Conservation (phyloP, 2,329 filamentous ascomycete genomes). For the Pseudogymnoascus pannorum region DNA sequence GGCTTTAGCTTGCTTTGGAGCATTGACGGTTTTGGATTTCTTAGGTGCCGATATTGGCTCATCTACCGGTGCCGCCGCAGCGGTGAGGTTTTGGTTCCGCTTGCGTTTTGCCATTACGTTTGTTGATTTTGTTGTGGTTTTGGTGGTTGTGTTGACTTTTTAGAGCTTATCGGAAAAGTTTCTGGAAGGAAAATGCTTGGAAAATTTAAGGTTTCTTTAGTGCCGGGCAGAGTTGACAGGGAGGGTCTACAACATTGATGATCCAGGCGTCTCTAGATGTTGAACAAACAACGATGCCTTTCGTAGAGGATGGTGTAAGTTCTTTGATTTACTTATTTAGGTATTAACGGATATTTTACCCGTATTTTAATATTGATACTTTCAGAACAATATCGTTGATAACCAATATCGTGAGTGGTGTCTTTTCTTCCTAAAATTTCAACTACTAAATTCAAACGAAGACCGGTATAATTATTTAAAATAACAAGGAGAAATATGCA, state of each 20-base stretch:
- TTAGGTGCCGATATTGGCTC: slow-evolving; percentile 6
- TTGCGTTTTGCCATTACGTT: slow-evolving; percentile 9
- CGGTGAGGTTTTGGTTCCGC: slow-evolving; percentile 1
- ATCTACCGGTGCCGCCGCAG: not conserved
- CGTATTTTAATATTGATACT: not conserved
- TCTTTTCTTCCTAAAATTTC: not conserved
- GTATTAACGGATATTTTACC: too few relatives aligned
- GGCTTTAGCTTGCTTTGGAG: not conserved
- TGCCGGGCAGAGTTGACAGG: slow-evolving; percentile 7
- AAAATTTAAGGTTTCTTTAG: slow-evolving; percentile 11
- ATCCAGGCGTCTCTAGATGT: not conserved
- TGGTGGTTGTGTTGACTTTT: slow-evolving; percentile 5
- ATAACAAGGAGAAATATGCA: not conserved
- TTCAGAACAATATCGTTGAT: not conserved
- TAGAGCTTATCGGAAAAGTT: slow-evolving; percentile 2
- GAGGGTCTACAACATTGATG: not conserved
- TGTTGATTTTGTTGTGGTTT: not conserved
- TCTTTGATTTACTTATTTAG: not conserved
- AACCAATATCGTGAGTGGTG: not conserved
- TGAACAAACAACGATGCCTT: not conserved
- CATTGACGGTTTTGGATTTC: slow-evolving; percentile 4
- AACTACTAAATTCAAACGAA: not conserved
- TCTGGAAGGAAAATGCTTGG: slow-evolving; percentile 3
- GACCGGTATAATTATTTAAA: not conserved
- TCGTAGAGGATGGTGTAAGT: not conserved